Conservation (phyloP, 2,329 filamentous ascomycete species). For the Arthrinium phaeospermum region DNA sequence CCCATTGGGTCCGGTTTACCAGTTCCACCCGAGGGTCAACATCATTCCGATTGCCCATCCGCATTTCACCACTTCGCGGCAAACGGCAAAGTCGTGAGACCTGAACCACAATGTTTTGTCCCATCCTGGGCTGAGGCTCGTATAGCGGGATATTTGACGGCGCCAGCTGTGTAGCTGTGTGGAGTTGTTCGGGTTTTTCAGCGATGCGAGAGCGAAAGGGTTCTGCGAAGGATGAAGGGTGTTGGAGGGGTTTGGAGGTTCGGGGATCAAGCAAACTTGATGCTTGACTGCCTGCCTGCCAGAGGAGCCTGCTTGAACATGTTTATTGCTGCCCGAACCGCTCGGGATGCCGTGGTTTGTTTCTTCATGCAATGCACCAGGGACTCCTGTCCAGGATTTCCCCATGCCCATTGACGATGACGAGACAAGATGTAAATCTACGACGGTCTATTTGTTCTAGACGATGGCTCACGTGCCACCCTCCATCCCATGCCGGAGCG, state of each 20-base stretch:
- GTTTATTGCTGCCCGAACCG: neutral
- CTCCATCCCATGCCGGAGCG: neutral
- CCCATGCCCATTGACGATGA: neutral
- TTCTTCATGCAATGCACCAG: neutral
- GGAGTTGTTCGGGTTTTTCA: neutral
- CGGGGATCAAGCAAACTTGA: no score
- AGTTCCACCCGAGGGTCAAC: conserved; percentile 3
- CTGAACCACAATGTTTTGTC: neutral
- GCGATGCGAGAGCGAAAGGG: neutral
- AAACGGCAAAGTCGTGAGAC: conserved; percentile 8
- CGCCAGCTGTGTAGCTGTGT: neutral
- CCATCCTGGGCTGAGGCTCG: neutral
- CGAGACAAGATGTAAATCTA: neutral
- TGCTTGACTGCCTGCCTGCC: neutral
- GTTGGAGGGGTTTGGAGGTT: no score
- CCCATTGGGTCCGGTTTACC: neutral
- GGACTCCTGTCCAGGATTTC: neutral
- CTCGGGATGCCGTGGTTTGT: neutral
- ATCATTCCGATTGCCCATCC: conserved; percentile 15
- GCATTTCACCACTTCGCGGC: neutral
- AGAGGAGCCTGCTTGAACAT: neutral
- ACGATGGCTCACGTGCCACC: neutral
- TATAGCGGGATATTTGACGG: conserved; percentile 10
- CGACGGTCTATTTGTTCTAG: neutral
- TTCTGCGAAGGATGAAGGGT: neutral